phyloP scores from a whole-genome alignment of 2,329 filamentous ascomycete genomes.

The Sporothrix mexicana region DNA sequence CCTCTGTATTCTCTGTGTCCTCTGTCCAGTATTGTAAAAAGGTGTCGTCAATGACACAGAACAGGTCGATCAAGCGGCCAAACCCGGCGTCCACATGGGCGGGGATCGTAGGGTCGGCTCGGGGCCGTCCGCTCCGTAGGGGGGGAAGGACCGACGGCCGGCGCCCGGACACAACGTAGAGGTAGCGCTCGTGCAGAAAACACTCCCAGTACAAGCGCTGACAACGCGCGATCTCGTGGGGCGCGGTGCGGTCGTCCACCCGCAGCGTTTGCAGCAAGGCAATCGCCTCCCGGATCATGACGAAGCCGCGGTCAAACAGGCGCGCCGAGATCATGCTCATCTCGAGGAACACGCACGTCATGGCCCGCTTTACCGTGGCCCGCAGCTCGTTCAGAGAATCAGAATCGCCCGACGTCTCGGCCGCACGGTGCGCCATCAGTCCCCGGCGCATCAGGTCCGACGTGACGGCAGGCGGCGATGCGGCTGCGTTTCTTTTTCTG shows the following conservation, averaged over 20 bases:
- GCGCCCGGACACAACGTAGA: constrained; percentile 58
- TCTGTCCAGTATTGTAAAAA: constrained; percentile 48
- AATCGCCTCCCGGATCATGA: constrained; percentile 58
- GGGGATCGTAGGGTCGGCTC: constrained; percentile 45
- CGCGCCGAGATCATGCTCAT: constrained; percentile 58
- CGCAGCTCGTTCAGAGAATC: not conserved
- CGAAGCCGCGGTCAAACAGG: constrained; percentile 55
- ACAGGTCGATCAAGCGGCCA: constrained; percentile 42
- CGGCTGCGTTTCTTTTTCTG: not conserved
- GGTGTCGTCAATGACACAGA: constrained; percentile 47
- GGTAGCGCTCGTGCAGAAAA: constrained; percentile 62
- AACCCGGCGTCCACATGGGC: constrained; percentile 48
- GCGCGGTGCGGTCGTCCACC: constrained; percentile 38
- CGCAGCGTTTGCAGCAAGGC: constrained; percentile 52
- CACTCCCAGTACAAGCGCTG: constrained; percentile 62
- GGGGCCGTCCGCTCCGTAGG: constrained; percentile 44
- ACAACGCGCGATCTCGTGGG: constrained; percentile 43
- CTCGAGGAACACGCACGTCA: constrained; percentile 60
- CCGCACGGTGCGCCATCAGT: constrained; percentile 40
- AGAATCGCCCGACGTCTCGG: constrained; percentile 40
- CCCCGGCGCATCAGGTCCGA: constrained; percentile 44
- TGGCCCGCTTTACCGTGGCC: constrained; percentile 49
- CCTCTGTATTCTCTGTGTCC: constrained; percentile 37
- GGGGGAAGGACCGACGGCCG: constrained; percentile 45
- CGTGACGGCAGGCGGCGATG: not conserved